Percentiles rank a stretch among this genome's conserved stretches.
Evolutionary conservation across 768 basidiomycete species (phyloP).

Genomic region (Pulveroboletus sp.): DNA sequence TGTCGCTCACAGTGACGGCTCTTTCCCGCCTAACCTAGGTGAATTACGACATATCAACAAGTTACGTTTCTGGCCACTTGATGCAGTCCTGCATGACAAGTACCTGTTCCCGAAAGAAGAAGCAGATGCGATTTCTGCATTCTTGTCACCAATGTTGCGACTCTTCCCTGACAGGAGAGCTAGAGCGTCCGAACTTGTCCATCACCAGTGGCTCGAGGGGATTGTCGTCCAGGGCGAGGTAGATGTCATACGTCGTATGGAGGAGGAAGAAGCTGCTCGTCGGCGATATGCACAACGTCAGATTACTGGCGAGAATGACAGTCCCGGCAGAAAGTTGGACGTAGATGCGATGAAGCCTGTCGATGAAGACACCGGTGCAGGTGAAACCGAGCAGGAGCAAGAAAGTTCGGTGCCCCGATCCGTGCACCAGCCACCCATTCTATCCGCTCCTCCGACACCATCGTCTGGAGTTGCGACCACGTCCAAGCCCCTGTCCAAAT

Average conservation of each 20-base stretch:
- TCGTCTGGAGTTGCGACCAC: not conserved
- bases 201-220: conserved; percentile 84
- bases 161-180: conserved; percentile 87
- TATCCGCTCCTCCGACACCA: conserved; percentile 31
- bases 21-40: conserved; percentile 32
- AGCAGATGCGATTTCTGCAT: conserved; percentile 74
- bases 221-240: conserved; percentile 87
- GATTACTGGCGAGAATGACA: conserved; percentile 6
- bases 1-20: conserved; percentile 6
- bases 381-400: conserved; percentile 11
- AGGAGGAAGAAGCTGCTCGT: conserved; percentile 43
- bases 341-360: conserved; percentile 74
- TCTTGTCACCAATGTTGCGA: conserved; percentile 86
- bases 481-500: conserved; percentile 13
- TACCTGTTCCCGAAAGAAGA: conserved; percentile 86
- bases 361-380: conserved; percentile 36
- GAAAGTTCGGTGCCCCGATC: conserved; percentile 1
- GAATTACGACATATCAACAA: conserved; percentile 94
- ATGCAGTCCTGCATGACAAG: conserved; percentile 84
- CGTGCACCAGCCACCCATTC: conserved; percentile 27
- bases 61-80: conserved; percentile 86
- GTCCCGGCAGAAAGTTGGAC: conserved; percentile 26
- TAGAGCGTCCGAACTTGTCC: conserved; percentile 77
- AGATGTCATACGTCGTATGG: conserved; percentile 66
- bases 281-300: conserved; percentile 16